phyloP scores from a whole-genome alignment of 1,284 basidiomycete genomes.

The Ganoderma meredithae region DNA sequence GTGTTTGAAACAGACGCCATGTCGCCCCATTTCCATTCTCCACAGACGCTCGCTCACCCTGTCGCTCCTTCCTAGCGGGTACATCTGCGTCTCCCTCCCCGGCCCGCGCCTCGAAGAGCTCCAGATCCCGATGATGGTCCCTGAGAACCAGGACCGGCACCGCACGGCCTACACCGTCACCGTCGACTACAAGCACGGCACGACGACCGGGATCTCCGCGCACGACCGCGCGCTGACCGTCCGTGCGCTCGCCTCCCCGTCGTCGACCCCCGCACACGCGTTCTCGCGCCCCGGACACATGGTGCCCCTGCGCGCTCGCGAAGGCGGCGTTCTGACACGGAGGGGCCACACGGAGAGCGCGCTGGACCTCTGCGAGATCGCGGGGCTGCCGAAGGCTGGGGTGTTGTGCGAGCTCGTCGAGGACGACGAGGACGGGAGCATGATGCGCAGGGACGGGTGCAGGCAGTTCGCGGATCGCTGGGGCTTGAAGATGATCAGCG shows the following conservation, averaged over 20 bases:
- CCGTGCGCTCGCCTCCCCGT: slow-evolving; percentile 80
- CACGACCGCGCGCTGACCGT: slow-evolving; percentile 92
- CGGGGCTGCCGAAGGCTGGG: slow-evolving; percentile 81
- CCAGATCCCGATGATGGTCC: slow-evolving; percentile 94
- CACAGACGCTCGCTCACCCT: not conserved
- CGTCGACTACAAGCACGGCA: slow-evolving; percentile 93
- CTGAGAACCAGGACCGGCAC: slow-evolving; percentile 90
- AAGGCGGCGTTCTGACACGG: slow-evolving; percentile 86
- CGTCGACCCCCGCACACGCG: slow-evolving; percentile 78
- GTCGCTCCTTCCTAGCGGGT: slow-evolving; percentile 68
- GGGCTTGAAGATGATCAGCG: slow-evolving; percentile 93
- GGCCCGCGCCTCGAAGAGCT: slow-evolving; percentile 80
- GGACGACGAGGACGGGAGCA: slow-evolving; percentile 89
- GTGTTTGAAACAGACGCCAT: not conserved
- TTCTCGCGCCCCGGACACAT: slow-evolving; percentile 96
- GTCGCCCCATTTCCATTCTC: not conserved
- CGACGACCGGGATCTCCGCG: slow-evolving; percentile 96
- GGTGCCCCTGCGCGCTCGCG: slow-evolving; percentile 89
- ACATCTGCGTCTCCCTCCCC: slow-evolving; percentile 91
- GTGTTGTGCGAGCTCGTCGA: slow-evolving; percentile 97
- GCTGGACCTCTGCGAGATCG: slow-evolving; percentile 87
- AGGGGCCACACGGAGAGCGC: slow-evolving; percentile 95
- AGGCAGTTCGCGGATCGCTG: slow-evolving; percentile 91
- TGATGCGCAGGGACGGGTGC: slow-evolving; percentile 96
- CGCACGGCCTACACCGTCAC: slow-evolving; percentile 98